phyloP scores from a whole-genome alignment of 768 basidiomycete species.

The Chalciporus pseudorubinellus region DNA sequence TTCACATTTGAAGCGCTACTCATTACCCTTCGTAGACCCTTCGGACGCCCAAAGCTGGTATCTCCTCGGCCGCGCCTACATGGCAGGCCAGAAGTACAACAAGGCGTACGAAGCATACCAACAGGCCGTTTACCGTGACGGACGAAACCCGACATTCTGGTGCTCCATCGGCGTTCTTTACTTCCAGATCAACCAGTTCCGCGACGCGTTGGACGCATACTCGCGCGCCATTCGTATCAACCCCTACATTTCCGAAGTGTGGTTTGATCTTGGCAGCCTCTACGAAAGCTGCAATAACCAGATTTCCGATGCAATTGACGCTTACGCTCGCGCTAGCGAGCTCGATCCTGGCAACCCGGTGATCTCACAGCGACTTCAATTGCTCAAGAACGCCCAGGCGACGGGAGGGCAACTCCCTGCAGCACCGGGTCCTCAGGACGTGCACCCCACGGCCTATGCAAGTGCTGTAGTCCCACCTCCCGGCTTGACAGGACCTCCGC shows the following conservation, averaged over 20 bases:
- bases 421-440: slow-evolving; percentile 91
- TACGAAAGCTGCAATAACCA: slow-evolving; percentile 99
- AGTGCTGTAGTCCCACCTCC: slow-evolving; percentile 71
- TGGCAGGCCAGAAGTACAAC: slow-evolving; percentile 98
- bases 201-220: slow-evolving; percentile 97
- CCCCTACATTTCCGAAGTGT: slow-evolving; percentile 85
- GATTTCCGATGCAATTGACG: slow-evolving; percentile 97
- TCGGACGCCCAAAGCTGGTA: slow-evolving; percentile 99
- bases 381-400: slow-evolving; percentile 76
- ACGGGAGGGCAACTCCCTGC: slow-evolving; percentile 76
- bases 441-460: slow-evolving; percentile 93
- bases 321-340: slow-evolving; percentile 92
- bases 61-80: slow-evolving; percentile 95
- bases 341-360: slow-evolving; percentile 84
- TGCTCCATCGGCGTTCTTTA: slow-evolving; percentile 99
- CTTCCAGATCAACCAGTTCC: slow-evolving; percentile 99
- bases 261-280: slow-evolving; percentile 90
- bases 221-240: slow-evolving; percentile 98
- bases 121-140: slow-evolving; percentile 98
- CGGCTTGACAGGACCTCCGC: slow-evolving; percentile 63
- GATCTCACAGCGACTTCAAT: slow-evolving; percentile 75
- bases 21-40: slow-evolving; percentile 56
- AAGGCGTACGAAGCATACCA: slow-evolving; percentile 99
- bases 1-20: not conserved
- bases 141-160: slow-evolving; percentile 99